Evolutionary conservation across 768 basidiomycete species (phyloP).

Genomic region (Russula abietina): DNA sequence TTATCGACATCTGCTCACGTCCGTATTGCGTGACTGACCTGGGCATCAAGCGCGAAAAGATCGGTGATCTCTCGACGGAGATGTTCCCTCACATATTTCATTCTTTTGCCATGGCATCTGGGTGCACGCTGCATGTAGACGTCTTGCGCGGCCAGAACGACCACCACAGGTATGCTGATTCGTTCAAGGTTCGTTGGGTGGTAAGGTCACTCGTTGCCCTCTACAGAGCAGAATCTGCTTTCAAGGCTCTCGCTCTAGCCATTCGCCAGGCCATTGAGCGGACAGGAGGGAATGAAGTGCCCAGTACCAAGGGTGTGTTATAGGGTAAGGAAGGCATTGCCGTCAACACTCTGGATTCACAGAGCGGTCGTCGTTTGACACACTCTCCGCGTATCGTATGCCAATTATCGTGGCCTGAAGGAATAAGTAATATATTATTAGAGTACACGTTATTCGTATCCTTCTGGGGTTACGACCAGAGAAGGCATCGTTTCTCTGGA

Average conservation of each 20-base stretch:
- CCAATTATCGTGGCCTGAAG: background rate
- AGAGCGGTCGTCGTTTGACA: background rate
- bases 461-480: constrained; percentile 45
- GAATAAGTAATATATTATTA: constrained; percentile 7
- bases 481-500: constrained; percentile 64
- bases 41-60: constrained; percentile 81
- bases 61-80: constrained; percentile 92
- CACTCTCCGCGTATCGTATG: background rate
- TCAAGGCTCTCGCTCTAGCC: constrained; percentile 95
- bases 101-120: constrained; percentile 95
- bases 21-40: constrained; percentile 94
- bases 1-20: constrained; percentile 96
- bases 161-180: constrained; percentile 75
- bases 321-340: constrained; percentile 26
- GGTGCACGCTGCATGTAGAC: constrained; percentile 90
- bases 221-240: constrained; percentile 87
- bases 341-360: background rate
- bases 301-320: constrained; percentile 95
- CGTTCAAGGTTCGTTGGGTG: background rate
- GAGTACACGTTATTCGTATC: background rate
- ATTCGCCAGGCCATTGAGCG: constrained; percentile 90
- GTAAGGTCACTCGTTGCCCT: constrained; percentile 1
- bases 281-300: constrained; percentile 86
- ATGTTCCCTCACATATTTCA: constrained; percentile 98
- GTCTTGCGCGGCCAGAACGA: constrained; percentile 94